These are phyloP conservation scores for Tranzscheliella williamsii DNA, from an alignment of 1,284 basidiomycete genomes.

Conservation along the genomic window DNA sequence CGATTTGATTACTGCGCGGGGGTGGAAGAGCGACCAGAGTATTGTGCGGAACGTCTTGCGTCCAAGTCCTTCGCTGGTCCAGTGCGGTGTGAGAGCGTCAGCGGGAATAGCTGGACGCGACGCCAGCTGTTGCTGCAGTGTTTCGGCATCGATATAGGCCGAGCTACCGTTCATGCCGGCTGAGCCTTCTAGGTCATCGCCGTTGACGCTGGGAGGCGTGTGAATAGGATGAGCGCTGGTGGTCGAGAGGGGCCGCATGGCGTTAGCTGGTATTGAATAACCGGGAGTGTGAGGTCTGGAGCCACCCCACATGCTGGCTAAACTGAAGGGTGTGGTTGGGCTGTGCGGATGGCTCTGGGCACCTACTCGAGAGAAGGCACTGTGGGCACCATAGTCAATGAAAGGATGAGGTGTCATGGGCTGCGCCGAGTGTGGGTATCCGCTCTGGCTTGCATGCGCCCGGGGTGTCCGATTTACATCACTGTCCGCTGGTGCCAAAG, in stretches of 20 bases:
- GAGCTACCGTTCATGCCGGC: slow-evolving; percentile 6
- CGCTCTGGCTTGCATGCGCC: neutral
- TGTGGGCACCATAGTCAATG: slow-evolving; percentile 44
- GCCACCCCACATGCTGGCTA: slow-evolving; percentile 44
- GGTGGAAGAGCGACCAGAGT: slow-evolving; percentile 51
- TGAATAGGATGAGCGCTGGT: slow-evolving; percentile 14
- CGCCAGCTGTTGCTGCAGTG: slow-evolving; percentile 24
- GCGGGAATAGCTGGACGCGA: slow-evolving; percentile 45
- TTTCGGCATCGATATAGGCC: slow-evolving; percentile 29
- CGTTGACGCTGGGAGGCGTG: slow-evolving; percentile 50
- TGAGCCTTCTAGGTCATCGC: slow-evolving; percentile 34
- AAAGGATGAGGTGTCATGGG: slow-evolving; percentile 57
- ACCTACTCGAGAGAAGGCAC: slow-evolving; percentile 28
- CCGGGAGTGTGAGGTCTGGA: slow-evolving; percentile 50
- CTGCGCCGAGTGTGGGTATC: slow-evolving; percentile 2
- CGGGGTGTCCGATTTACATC: slow-evolving; percentile 33
- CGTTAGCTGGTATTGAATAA: slow-evolving; percentile 2
- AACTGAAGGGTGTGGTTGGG: slow-evolving; percentile 48
- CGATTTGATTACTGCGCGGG: slow-evolving; percentile 42
- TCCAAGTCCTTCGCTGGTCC: slow-evolving; percentile 53
- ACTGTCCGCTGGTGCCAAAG: slow-evolving; percentile 8
- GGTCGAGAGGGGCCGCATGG: slow-evolving; percentile 37
- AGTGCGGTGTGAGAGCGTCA: slow-evolving; percentile 54
- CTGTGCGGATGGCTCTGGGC: slow-evolving; percentile 31
- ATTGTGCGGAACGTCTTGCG: slow-evolving; percentile 45